Conservation (phyloP, 352 stramenopile genomes). For the Blastocystis sp. region DNA sequence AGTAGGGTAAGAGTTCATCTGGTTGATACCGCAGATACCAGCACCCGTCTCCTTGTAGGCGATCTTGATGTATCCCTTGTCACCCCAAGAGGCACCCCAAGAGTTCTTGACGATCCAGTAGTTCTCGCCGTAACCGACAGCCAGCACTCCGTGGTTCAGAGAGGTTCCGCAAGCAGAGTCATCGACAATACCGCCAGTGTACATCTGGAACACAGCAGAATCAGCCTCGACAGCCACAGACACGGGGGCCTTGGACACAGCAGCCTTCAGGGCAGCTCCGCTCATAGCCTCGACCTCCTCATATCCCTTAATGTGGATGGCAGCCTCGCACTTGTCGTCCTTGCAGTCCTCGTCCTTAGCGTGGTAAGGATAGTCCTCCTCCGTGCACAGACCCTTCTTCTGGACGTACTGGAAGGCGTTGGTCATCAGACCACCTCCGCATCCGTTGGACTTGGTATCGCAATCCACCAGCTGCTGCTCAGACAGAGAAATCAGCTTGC, state of each 20-base stretch:
- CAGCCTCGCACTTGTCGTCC: constrained; percentile 56
- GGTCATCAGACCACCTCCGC: constrained; percentile 75
- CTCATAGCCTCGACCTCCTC: constrained; percentile 73
- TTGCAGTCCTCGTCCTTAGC: constrained; percentile 64
- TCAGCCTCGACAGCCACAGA: constrained; percentile 84
- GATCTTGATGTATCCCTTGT: constrained; percentile 79
- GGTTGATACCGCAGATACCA: constrained; percentile 57
- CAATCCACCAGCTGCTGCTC: constrained; percentile 78
- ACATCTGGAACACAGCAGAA: constrained; percentile 87
- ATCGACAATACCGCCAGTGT: constrained; percentile 80
- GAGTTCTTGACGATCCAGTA: constrained; percentile 95
- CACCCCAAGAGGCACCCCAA: constrained; percentile 80
- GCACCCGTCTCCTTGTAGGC: constrained; percentile 69
- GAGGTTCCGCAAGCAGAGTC: constrained; percentile 71
- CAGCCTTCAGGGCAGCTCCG: constrained; percentile 73
- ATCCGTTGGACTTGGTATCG: constrained; percentile 73
- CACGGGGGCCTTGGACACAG: constrained; percentile 81
- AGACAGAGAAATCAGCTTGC: constrained; percentile 71
- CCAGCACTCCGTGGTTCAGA: constrained; percentile 88
- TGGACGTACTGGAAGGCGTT: constrained; percentile 75
- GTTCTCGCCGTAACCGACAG: constrained; percentile 82
- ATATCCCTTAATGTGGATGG: constrained; percentile 69
- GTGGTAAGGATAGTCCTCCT: constrained; percentile 83
- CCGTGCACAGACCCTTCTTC: constrained; percentile 74
- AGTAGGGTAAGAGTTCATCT: constrained; percentile 11